phyloP scores from a whole-genome alignment of 179 eudicot genomes.

The Patellifolia procumbens region DNA sequence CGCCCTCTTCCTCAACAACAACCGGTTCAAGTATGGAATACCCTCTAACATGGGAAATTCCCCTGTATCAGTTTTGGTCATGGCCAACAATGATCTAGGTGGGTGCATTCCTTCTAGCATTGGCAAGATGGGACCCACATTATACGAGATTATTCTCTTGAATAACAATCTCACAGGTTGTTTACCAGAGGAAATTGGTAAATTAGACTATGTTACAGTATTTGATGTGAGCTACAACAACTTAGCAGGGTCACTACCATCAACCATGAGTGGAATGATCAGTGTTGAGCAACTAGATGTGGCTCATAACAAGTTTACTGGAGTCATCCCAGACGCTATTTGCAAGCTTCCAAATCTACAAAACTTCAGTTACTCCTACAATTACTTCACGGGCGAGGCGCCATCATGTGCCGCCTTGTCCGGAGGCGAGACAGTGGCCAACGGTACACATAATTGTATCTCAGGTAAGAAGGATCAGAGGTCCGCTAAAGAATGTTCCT shows the following conservation, averaged over 20 bases:
- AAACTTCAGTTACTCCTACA: conserved; percentile 43
- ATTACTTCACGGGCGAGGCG: conserved; percentile 36
- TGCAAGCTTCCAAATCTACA: conserved; percentile 30
- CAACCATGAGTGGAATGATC: conserved; percentile 27
- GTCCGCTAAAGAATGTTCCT: conserved; percentile 23
- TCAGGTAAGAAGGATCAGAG: conserved; percentile 23
- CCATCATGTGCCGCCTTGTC: conserved; percentile 31
- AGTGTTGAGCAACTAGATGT: conserved; percentile 41
- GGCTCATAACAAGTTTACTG: conserved; percentile 40
- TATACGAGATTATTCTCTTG: conserved; percentile 34
- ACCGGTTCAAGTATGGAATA: conserved; percentile 38
- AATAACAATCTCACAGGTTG: conserved; percentile 43
- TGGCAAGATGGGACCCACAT: conserved; percentile 37
- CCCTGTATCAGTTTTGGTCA: conserved; percentile 45
- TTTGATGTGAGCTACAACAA: conserved; percentile 45
- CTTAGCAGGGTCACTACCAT: conserved; percentile 31
- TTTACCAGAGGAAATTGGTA: conserved; percentile 38
- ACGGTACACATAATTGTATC: conserved; percentile 33
- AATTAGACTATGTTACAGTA: conserved; percentile 33
- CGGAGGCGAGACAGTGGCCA: background rate
- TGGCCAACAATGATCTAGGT: conserved; percentile 43
- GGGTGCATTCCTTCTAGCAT: conserved; percentile 49
- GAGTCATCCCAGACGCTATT: conserved; percentile 28
- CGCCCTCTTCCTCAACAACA: conserved; percentile 42
- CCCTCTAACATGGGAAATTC: conserved; percentile 45